A percentile compares a stretch with the other conserved stretches of the same genome.
Evolutionary conservation across 169 alveolate species (phyloP).

Genomic region (Fabrea salina): DNA sequence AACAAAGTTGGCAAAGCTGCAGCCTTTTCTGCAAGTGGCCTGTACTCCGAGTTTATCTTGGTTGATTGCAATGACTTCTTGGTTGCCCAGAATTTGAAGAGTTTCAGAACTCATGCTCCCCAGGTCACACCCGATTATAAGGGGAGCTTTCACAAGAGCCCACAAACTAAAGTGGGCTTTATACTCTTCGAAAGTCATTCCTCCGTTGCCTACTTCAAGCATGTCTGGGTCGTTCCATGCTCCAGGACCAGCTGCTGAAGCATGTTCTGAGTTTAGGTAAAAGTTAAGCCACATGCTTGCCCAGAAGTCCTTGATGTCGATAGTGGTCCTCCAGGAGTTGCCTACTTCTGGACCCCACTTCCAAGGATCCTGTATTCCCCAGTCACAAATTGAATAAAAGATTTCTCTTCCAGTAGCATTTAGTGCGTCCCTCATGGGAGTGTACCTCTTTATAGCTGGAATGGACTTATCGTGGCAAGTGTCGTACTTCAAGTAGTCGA

Average conservation of each 20-base stretch:
- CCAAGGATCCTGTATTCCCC: slow-evolving; percentile 69
- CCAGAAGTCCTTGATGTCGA: slow-evolving; percentile 62
- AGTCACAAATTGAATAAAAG: slow-evolving; percentile 67
- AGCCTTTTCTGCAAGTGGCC: slow-evolving; percentile 48
- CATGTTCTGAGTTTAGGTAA: slow-evolving; percentile 34
- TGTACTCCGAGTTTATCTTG: slow-evolving; percentile 69
- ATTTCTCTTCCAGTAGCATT: slow-evolving; percentile 55
- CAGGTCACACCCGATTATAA: slow-evolving; percentile 76
- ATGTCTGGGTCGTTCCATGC: slow-evolving; percentile 85
- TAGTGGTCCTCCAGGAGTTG: slow-evolving; percentile 75
- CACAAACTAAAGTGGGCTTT: slow-evolving; percentile 76
- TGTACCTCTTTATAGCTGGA: slow-evolving; percentile 54
- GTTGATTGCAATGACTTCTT: slow-evolving; percentile 71
- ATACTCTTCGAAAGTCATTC: slow-evolving; percentile 63
- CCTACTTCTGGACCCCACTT: slow-evolving; percentile 66
- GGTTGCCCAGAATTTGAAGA: slow-evolving; percentile 54
- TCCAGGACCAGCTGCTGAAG: slow-evolving; percentile 65
- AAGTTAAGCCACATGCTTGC: slow-evolving; percentile 36
- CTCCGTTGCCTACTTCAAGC: slow-evolving; percentile 82
- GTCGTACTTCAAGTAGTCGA: slow-evolving; percentile 69
- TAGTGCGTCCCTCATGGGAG: slow-evolving; percentile 64
- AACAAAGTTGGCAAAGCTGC: neutral
- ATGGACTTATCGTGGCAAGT: slow-evolving; percentile 65
- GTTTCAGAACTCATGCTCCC: slow-evolving; percentile 52
- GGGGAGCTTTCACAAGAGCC: slow-evolving; percentile 78